These are phyloP conservation scores for Furcasterigmium furcatum DNA, from an alignment of 2,329 filamentous ascomycete genomes.

Conservation along the genomic window DNA sequence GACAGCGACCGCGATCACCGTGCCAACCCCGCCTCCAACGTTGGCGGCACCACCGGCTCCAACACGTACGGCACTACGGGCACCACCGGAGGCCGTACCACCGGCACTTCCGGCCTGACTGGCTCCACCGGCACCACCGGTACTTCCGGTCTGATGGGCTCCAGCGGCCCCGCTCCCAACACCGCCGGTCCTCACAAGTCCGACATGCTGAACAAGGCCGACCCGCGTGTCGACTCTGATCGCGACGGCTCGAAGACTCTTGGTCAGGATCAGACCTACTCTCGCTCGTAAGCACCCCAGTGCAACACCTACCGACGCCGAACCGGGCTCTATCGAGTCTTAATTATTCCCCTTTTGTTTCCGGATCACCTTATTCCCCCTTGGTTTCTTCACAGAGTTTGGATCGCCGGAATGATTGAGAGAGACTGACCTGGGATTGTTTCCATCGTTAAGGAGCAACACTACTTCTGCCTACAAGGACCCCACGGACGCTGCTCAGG, in stretches of 20 bases:
- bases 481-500: slow-evolving; percentile 53
- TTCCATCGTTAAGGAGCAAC: slow-evolving; percentile 6
- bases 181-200: slow-evolving; percentile 43
- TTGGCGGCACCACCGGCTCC: slow-evolving; percentile 18
- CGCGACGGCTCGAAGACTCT: slow-evolving; percentile 51
- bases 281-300: slow-evolving; percentile 27
- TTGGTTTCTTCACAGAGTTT: slow-evolving; percentile 4
- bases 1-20: slow-evolving; percentile 48
- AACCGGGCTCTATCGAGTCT: not conserved
- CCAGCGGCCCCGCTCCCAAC: slow-evolving; percentile 27
- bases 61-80: slow-evolving; percentile 10
- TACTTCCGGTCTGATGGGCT: slow-evolving; percentile 15
- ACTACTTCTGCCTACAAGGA: slow-evolving; percentile 28
- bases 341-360: not conserved
- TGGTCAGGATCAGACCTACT: slow-evolving; percentile 48
- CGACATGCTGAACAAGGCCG: slow-evolving; percentile 51
- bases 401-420: no score
- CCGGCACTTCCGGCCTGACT: slow-evolving; percentile 12
- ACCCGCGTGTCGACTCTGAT: slow-evolving; percentile 53
- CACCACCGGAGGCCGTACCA: slow-evolving; percentile 10
- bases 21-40: slow-evolving; percentile 16
- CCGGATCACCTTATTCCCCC: slow-evolving; percentile 2
- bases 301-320: not conserved
- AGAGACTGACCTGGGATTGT: slow-evolving; percentile 9
- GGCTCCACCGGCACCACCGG: slow-evolving; percentile 17